Evolutionary conservation across 192 early-diverging fungal genomes (phyloP).

Genomic region (Entomortierella lignicola): DNA sequence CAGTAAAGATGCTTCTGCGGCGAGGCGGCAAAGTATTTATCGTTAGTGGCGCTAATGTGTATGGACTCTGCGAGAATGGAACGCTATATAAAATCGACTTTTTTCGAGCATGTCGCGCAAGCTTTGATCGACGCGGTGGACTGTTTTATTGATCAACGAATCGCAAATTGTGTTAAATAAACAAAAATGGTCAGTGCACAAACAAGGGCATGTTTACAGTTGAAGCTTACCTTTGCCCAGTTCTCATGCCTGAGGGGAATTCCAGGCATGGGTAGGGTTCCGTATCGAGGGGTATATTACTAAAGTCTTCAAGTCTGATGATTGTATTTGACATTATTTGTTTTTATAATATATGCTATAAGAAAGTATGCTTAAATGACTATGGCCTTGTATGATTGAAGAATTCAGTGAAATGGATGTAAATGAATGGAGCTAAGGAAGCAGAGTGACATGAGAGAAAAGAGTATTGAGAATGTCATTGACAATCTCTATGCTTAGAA

Average conservation of each 20-base stretch:
- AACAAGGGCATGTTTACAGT: background rate
- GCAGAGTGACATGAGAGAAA: too few species aligned
- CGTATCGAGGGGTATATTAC: background rate
- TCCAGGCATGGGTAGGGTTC: background rate
- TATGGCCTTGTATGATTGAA: background rate
- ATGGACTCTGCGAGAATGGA: constrained; percentile 41
- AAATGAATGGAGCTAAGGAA: background rate
- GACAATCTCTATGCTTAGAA: too few species aligned
- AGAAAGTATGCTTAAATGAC: background rate
- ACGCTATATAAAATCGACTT: constrained; percentile 12
- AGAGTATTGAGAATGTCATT: constrained; percentile 4
- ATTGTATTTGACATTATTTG: background rate
- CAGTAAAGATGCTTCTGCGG: background rate
- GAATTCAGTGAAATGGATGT: background rate
- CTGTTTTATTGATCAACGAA: too few species aligned
- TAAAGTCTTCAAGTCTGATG: background rate
- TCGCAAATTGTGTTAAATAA: background rate
- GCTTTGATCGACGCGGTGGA: background rate
- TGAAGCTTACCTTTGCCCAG: background rate
- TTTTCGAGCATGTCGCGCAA: background rate
- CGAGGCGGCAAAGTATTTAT: background rate
- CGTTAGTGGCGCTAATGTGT: background rate
- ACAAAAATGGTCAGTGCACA: background rate
- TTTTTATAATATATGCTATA: background rate
- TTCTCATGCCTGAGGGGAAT: background rate